Evolutionary conservation across 2,329 filamentous ascomycete genomes (phyloP).

Genomic region (Trichoderma hamatum): DNA sequence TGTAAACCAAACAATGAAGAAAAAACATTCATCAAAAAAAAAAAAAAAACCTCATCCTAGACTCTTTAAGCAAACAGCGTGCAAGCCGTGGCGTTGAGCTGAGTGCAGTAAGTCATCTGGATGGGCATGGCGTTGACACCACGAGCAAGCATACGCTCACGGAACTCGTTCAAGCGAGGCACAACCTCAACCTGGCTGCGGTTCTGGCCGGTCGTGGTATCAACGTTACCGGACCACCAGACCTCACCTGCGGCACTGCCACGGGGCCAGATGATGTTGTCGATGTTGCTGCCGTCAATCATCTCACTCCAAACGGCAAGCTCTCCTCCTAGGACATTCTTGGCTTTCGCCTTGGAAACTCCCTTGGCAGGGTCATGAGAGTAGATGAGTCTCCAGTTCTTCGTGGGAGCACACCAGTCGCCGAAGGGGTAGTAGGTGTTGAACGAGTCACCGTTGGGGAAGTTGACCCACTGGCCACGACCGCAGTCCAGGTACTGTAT

Average conservation of each 20-base stretch:
- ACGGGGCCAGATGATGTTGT: slow-evolving; percentile 77
- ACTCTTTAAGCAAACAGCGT: slow-evolving; percentile 9
- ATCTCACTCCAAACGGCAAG: slow-evolving; percentile 81
- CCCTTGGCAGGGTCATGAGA: slow-evolving; percentile 72
- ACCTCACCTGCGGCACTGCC: slow-evolving; percentile 75
- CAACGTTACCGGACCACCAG: slow-evolving; percentile 74
- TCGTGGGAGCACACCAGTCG: slow-evolving; percentile 79
- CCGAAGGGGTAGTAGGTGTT: slow-evolving; percentile 63
- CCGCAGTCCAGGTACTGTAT: slow-evolving; percentile 79
- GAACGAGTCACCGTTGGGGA: slow-evolving; percentile 58
- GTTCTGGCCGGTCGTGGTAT: slow-evolving; percentile 64
- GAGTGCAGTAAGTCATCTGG: slow-evolving; percentile 26
- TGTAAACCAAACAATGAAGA: neutral
- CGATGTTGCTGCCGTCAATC: slow-evolving; percentile 73
- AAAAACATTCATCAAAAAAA: neutral
- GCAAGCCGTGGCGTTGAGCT: slow-evolving; percentile 21
- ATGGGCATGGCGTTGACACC: slow-evolving; percentile 67
- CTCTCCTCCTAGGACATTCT: slow-evolving; percentile 79
- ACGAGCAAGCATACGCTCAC: slow-evolving; percentile 71
- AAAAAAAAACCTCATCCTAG: neutral
- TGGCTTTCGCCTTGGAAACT: slow-evolving; percentile 61
- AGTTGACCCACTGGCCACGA: slow-evolving; percentile 77
- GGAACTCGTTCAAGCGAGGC: slow-evolving; percentile 72
- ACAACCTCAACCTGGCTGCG: slow-evolving; percentile 70
- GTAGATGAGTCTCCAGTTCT: slow-evolving; percentile 83